A percentile compares a stretch with the other conserved stretches of the same genome.
Conservation (phyloP, 495 filamentous ascomycete genomes). For the Aspergillus leporis region DNA sequence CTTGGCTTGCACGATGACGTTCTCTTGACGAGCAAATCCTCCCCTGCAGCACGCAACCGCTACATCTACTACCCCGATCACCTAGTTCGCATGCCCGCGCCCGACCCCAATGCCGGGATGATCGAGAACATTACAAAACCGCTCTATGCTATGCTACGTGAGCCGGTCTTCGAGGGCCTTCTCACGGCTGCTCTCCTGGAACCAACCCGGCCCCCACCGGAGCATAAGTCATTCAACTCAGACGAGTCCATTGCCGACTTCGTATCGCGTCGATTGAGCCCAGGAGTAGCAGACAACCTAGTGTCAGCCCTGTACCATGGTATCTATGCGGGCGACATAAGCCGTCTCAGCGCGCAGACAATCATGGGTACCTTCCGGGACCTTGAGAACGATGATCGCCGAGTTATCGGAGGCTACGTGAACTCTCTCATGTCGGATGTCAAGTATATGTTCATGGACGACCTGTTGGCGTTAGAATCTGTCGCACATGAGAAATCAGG, state of each 20-base stretch:
- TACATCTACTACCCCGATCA: slow-evolving; percentile 93
- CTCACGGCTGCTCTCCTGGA: slow-evolving; percentile 45
- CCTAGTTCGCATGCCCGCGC: slow-evolving; percentile 68
- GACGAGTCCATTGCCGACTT: slow-evolving; percentile 79
- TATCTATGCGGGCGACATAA: slow-evolving; percentile 90
- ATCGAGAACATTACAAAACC: slow-evolving; percentile 26
- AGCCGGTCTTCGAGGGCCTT: slow-evolving; percentile 64
- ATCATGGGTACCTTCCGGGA: slow-evolving; percentile 56
- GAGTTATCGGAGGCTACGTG: slow-evolving; percentile 24
- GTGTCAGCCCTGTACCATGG: slow-evolving; percentile 81
- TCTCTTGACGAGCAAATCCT: slow-evolving; percentile 51
- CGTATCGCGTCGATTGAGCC: slow-evolving; percentile 55
- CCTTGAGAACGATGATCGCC: slow-evolving; percentile 40
- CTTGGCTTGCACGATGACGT: slow-evolving; percentile 64
- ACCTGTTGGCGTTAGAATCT: slow-evolving; percentile 26
- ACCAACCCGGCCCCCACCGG: slow-evolving; percentile 25
- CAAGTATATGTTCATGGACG: slow-evolving; percentile 27
- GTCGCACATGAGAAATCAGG: slow-evolving; percentile 10
- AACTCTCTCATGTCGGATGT: slow-evolving; percentile 7
- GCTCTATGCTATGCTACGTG: slow-evolving; percentile 42
- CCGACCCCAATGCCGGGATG: slow-evolving; percentile 25
- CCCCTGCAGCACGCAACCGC: slow-evolving; percentile 59
- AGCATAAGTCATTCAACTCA: slow-evolving; percentile 22
- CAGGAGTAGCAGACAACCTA: slow-evolving; percentile 68
- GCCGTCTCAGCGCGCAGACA: slow-evolving; percentile 70